Conservation (phyloP, 2,329 filamentous ascomycete genomes). For the Myriangium duriaei region DNA sequence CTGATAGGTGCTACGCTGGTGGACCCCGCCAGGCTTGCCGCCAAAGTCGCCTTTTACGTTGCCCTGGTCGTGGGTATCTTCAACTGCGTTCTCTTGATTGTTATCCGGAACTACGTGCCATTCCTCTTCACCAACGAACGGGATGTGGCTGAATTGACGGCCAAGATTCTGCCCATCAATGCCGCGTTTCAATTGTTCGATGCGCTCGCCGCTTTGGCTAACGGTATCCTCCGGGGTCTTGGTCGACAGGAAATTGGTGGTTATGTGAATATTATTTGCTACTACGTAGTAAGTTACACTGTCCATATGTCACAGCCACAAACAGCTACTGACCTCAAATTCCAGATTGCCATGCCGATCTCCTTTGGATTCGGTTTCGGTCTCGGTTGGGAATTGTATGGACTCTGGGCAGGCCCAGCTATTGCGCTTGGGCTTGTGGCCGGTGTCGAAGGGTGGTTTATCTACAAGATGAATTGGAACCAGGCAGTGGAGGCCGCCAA, state of each 20-base stretch:
- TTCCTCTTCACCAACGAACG: constrained; percentile 57
- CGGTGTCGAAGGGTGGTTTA: constrained; percentile 43
- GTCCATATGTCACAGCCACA: not conserved
- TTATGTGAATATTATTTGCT: constrained; percentile 72
- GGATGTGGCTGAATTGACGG: constrained; percentile 52
- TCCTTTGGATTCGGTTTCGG: constrained; percentile 67
- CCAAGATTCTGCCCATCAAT: constrained; percentile 61
- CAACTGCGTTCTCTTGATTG: constrained; percentile 56
- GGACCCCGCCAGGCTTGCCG: constrained; percentile 64
- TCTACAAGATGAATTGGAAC: constrained; percentile 41
- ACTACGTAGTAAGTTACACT: constrained; percentile 48
- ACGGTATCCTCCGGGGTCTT: constrained; percentile 73
- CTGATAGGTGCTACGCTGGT: constrained; percentile 76
- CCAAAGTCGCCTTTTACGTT: constrained; percentile 57
- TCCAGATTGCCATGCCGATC: constrained; percentile 60
- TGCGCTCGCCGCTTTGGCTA: constrained; percentile 61
- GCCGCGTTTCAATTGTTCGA: constrained; percentile 87
- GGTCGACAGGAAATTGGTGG: constrained; percentile 81
- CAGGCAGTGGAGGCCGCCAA: constrained; percentile 48
- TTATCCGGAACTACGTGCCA: constrained; percentile 60
- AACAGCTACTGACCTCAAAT: not conserved
- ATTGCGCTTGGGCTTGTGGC: constrained; percentile 54
- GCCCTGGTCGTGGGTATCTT: constrained; percentile 60
- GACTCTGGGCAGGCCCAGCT: constrained; percentile 55
- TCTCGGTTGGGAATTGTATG: constrained; percentile 60